A percentile compares a stretch with the other conserved stretches of the same genome.
These are phyloP conservation scores for Aspergillus taichungensis DNA, from an alignment of 495 filamentous ascomycete species.

Conservation along the genomic window DNA sequence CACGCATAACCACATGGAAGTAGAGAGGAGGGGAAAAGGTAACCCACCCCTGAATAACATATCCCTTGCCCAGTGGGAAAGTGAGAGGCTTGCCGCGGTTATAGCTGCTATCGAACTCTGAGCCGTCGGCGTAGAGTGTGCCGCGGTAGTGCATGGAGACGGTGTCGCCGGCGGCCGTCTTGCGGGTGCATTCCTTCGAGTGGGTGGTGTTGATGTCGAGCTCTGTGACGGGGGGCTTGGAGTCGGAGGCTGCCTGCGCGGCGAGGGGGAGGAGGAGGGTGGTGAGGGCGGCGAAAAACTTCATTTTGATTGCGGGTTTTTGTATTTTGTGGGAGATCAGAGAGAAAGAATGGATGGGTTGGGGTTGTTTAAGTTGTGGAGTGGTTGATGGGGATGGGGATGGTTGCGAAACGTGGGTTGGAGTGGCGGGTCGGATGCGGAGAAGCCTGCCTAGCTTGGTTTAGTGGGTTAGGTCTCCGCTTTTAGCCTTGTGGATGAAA, in stretches of 20 bases:
- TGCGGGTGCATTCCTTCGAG: constrained; percentile 61
- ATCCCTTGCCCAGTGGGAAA: constrained; percentile 69
- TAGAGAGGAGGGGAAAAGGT: not conserved
- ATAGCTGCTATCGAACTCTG: constrained; percentile 56
- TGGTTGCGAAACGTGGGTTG: too few species aligned
- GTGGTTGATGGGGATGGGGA: too few species aligned
- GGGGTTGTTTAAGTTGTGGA: not conserved
- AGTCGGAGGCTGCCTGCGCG: constrained; percentile 45
- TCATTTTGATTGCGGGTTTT: not conserved
- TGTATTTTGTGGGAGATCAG: not conserved
- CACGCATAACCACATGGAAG: not conserved
- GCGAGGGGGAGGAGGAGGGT: constrained; percentile 45
- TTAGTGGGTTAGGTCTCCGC: too few species aligned
- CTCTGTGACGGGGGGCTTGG: constrained; percentile 36
- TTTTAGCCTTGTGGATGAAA: too few species aligned
- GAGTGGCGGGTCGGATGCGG: too few species aligned
- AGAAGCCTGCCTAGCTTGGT: too few species aligned
- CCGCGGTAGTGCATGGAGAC: constrained; percentile 85
- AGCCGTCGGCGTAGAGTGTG: constrained; percentile 48
- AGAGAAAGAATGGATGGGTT: not conserved
- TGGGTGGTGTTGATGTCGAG: constrained; percentile 71
- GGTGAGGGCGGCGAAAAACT: constrained; percentile 23
- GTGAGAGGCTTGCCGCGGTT: constrained; percentile 63
- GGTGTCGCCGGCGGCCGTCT: constrained; percentile 65
- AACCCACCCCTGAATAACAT: constrained; percentile 77